Evolutionary conservation across 2,329 filamentous ascomycete species (phyloP), one percentile per base, ranked within the genome.

Genomic region (Alternaria dauci): DNA sequence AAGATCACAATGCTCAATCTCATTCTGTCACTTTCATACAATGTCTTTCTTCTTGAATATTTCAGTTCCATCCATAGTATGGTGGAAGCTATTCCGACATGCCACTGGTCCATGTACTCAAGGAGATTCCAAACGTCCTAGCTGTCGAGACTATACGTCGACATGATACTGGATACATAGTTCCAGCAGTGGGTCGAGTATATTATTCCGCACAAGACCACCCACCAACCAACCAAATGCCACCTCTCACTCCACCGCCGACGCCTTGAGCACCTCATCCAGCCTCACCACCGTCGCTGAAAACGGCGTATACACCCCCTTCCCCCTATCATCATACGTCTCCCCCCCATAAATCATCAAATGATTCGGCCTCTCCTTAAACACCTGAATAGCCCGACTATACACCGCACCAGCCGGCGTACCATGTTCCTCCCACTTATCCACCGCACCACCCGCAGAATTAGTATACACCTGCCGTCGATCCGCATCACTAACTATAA

Each of bases 361-460:
- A 26, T 59, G 60, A 53, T 67, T 55, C 11, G 68, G 67, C 9
- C 59, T 47, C 23, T 58, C 59, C 44, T 58, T 65, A 8, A 61
- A 63, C 20, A 71, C 68, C 47, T 71, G 65, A 16, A 70, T 66
- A 18, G 61, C 62, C 20, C 67, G 41, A 25, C 58, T 63, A 38
- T 71, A 71, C 34, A 61, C 66, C 2, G 61, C 57, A 20, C 64
- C 69, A 41, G 69, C 67, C 28, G 69, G 62, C 8, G 66, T 67
- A 9, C 43, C 52, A 52, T 68, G 62, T 48, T 69, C 62, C 43
- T 69, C 65, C 67, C 67, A 71, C 43, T 63, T 66, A 7, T 65
- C 52, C 0, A 68, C 20, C 43, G 52, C 67, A 8, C 68, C 68
- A 5, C 65, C 64, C 30, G 48, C 52, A 20, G 38, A 30, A 36